Conservation (phyloP, 108 stramenopile genomes). For the Nitzschia inconspicua region DNA sequence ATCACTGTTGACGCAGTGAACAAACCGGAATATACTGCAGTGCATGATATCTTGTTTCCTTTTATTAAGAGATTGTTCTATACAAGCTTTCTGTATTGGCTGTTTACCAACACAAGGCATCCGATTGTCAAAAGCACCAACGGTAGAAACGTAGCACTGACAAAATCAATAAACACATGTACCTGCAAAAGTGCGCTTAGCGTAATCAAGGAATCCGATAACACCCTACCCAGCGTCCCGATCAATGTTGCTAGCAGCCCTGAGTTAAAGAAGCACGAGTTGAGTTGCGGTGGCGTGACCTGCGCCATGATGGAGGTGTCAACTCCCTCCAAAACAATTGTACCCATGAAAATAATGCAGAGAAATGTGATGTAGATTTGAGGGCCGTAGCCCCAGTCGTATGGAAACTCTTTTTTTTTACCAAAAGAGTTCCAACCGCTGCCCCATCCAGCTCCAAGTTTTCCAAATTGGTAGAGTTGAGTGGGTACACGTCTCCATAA, state of each 20-base stretch:
- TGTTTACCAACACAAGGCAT: slow-evolving; percentile 31
- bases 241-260: slow-evolving; percentile 62
- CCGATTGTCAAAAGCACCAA: slow-evolving; percentile 40
- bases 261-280: slow-evolving; percentile 51
- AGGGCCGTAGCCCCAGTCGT: slow-evolving; percentile 50
- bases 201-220: slow-evolving; percentile 64
- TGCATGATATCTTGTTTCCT: neutral
- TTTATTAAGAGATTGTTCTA: slow-evolving; percentile 3
- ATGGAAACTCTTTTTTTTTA: slow-evolving; percentile 24
- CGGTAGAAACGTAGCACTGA: slow-evolving; percentile 56
- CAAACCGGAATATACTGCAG: neutral
- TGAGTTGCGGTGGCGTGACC: slow-evolving; percentile 48
- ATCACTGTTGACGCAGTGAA: no score
- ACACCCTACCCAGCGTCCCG: slow-evolving; percentile 61
- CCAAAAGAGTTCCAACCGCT: slow-evolving; percentile 7
- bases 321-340: slow-evolving; percentile 61
- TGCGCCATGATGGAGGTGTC: slow-evolving; percentile 70
- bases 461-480: neutral
- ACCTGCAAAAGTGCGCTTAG: slow-evolving; percentile 39
- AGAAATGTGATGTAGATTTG: slow-evolving; percentile 46
- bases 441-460: slow-evolving; percentile 3
- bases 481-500: neutral
- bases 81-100: slow-evolving; percentile 34
- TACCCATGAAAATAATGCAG: slow-evolving; percentile 44
- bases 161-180: slow-evolving; percentile 57